These are phyloP conservation scores for Neurospora sp. DNA, from an alignment of 495 filamentous ascomycete genomes.

Conservation along the genomic window DNA sequence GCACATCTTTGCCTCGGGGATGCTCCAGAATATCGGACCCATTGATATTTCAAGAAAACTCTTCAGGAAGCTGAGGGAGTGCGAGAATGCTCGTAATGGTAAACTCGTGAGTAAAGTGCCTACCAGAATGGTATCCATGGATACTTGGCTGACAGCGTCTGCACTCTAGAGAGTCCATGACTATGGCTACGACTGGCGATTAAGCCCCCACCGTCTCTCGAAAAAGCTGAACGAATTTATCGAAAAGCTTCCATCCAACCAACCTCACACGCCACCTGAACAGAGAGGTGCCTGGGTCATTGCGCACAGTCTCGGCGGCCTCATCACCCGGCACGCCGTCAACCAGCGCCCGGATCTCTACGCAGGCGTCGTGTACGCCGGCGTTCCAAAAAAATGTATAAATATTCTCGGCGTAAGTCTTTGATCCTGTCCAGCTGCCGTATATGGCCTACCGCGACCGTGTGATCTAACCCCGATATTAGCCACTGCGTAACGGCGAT, in stretches of 20 bases:
- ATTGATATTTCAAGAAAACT: conserved; percentile 80
- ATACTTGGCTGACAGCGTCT: too few species aligned
- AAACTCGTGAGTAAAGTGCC: too few species aligned
- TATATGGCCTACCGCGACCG: conserved; percentile 1
- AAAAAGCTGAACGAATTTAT: conserved; percentile 60
- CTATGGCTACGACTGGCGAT: conserved; percentile 93
- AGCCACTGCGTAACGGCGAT: conserved; percentile 79
- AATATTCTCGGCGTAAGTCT: conserved; percentile 66
- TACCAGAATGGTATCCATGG: too few species aligned
- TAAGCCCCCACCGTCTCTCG: conserved; percentile 73
- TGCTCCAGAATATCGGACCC: conserved; percentile 82
- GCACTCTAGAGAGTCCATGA: conserved; percentile 80
- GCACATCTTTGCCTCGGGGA: conserved; percentile 69
- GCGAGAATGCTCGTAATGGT: conserved; percentile 59
- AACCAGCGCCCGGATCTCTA: conserved; percentile 85
- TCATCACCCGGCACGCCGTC: conserved; percentile 83
- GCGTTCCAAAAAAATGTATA: conserved; percentile 74
- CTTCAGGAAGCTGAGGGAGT: conserved; percentile 66
- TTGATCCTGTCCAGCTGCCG: conserved; percentile 19
- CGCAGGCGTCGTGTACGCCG: conserved; percentile 77
- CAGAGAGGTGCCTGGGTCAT: conserved; percentile 69
- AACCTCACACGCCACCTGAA: conserved; percentile 32
- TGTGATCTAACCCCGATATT: conserved; percentile 12
- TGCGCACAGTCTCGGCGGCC: conserved; percentile 80
- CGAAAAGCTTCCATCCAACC: conserved; percentile 65